Percentiles rank a stretch among this genome's conserved stretches.
Evolutionary conservation across 1,139 yeast species (phyloP).

Genomic region (Yamadazyma sp.): DNA sequence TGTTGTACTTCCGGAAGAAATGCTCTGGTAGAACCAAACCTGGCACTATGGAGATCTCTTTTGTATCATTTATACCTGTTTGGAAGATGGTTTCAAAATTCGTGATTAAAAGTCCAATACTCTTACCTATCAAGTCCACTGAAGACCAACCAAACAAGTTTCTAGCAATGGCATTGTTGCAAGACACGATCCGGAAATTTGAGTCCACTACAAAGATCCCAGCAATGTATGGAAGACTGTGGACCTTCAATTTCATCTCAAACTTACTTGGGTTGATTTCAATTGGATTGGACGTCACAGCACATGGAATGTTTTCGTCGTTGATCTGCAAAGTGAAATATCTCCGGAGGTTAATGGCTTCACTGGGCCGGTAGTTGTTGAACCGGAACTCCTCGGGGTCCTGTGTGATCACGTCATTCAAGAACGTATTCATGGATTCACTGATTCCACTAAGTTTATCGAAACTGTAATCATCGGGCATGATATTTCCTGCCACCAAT

Average conservation of each 20-base stretch:
- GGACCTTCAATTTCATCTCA: conserved; percentile 58
- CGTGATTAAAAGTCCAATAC: conserved; percentile 64
- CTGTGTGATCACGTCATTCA: conserved; percentile 13
- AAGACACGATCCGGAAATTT: conserved; percentile 53
- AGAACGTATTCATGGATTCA: conserved; percentile 29
- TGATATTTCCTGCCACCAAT: conserved; percentile 44
- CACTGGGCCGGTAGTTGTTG: conserved; percentile 34
- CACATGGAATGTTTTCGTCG: conserved; percentile 61
- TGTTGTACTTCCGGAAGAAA: conserved; percentile 66
- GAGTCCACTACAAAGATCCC: conserved; percentile 77
- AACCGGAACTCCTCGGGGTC: conserved; percentile 19
- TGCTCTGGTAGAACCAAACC: conserved; percentile 81
- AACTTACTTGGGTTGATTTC: conserved; percentile 41
- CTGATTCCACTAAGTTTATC: conserved; percentile 29
- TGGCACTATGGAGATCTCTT: conserved; percentile 43
- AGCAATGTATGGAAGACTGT: conserved; percentile 81
- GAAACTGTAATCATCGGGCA: conserved; percentile 24
- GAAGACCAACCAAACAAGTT: conserved; percentile 70
- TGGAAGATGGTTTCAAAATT: conserved; percentile 56
- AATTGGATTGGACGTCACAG: conserved; percentile 60
- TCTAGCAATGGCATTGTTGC: conserved; percentile 76
- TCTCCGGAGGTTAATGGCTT: conserved; percentile 53
- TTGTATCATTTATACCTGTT: conserved; percentile 44
- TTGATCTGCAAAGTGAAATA: conserved; percentile 59
- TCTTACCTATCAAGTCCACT: conserved; percentile 46